Evolutionary conservation across 2,329 filamentous ascomycete genomes (phyloP), one percentile per base, ranked within the genome.

Genomic region (Colletotrichum lini): DNA sequence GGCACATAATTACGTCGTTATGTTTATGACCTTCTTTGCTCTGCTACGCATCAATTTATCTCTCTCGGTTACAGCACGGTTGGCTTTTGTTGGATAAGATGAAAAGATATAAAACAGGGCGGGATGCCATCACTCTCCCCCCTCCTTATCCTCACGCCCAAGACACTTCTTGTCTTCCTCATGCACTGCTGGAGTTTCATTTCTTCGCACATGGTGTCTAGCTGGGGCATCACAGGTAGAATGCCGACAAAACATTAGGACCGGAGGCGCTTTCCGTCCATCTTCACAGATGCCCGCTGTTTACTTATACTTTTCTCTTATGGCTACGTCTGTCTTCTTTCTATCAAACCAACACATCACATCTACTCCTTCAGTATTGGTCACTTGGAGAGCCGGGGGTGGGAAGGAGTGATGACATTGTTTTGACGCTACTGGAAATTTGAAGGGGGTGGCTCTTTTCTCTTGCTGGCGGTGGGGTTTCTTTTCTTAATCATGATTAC

Each of bases 1-100:
- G 58, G 40, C 30, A 67, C 50, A 62, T 53, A n/a, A 53, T 62
- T 59, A 71, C 67, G 59, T 47, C 45, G 35, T 72, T 69, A 71
- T 69, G 69, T 69, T 71, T 71, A 71, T 71, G 69, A 71, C 53
- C 47, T 70, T 53, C 21, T 53, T 63, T 54, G 65, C 65, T 68
- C 40, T 68, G 65, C 68, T 13, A 49, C 65, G 65, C 59, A 71
- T 59, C 26, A 18, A 38, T 40, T 68, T 67, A 47, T 35, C 35
- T 35, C 35, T 68, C 60, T 47, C 52, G 44, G 45, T 38, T 23
- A 68, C 30, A 26, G 53, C 47, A 69, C 44, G 35, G 64, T 69
- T 63, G 58, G 52, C 58, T 53, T 38, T 63, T 35, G 47, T 68
- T 63, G 68, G 47, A 52, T 63, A 64, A 56, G 56, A 38, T 38